Evolutionary conservation across 2,329 filamentous ascomycete genomes (phyloP), one percentile per base, ranked within the genome.

Genomic region (Monosporascus sp.): DNA sequence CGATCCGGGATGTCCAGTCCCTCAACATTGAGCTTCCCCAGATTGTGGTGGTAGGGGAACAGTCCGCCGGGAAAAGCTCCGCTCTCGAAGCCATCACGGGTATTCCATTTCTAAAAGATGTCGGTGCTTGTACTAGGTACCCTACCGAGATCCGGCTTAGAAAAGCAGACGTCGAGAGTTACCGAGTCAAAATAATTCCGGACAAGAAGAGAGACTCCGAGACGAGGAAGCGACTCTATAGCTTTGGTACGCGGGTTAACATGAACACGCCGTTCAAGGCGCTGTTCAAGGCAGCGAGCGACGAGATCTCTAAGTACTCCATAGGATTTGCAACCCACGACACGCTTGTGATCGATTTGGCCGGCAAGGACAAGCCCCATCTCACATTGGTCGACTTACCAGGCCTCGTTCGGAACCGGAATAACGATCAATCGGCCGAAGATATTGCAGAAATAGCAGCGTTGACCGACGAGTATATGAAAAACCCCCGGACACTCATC

Each of bases 11-110:
- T 25, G 5, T 25, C 24, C 24, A 25, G 24, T 25, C 6, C 5
- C 24, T 6, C 6, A 25, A 25, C 24, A 25, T 77, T 14, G 64
- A 70, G 24, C 66, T 76, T 0, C 75, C 74, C 0, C 66, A 76
- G 53, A 74, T 77, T 50, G 75, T 85, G 14, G 80, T 85, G 22
- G 80, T 77, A 53, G 82, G 83, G 7, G 77, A 84, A 52, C 81
- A 85, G 58, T 82, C 78, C 0, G 76, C 77, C 1, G 83, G 83
- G 4, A 87, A 87, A 62, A 84, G 79, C 54, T 85, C 81, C 0
- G 80, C 85, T 0, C 74, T 87, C 0, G 80, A 86, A 58, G 82
- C 81, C 1, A 80, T 87, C 46, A 82, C 82, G 0, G 75, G 80
- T 9, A 74, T 87, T 6, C 71, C 74, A 0, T 87, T 87, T 58